Evolutionary conservation across 805 yeast genomes (phyloP).

Genomic region (Isabelozyma rhagii): DNA sequence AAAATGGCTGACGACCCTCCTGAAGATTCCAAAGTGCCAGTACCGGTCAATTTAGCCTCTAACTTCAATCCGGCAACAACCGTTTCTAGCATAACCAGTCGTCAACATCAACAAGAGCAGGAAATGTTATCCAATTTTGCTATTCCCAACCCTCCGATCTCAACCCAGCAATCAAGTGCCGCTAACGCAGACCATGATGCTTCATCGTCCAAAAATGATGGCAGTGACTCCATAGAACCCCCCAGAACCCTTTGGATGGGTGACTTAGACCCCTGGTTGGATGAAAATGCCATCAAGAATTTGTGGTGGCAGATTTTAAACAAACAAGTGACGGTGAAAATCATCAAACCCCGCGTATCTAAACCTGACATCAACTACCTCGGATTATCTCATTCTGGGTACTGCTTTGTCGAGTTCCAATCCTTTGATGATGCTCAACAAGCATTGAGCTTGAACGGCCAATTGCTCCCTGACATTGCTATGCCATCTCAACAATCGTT

Average conservation of each 20-base stretch:
- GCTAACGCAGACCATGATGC: slow-evolving; percentile 19
- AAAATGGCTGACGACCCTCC: not conserved
- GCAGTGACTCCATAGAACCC: slow-evolving; percentile 19
- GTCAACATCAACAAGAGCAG: slow-evolving; percentile 43
- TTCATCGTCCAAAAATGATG: not conserved
- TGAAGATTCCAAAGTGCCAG: not conserved
- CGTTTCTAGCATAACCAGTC: slow-evolving; percentile 31
- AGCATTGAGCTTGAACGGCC: slow-evolving; percentile 66
- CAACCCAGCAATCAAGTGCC: slow-evolving; percentile 33
- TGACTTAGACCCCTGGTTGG: slow-evolving; percentile 77
- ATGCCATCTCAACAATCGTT: slow-evolving; percentile 41
- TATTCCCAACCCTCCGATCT: slow-evolving; percentile 41
- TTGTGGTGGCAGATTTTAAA: slow-evolving; percentile 59
- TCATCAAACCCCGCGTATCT: slow-evolving; percentile 48
- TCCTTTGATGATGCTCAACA: slow-evolving; percentile 65
- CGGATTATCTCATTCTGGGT: slow-evolving; percentile 48
- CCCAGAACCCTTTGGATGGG: slow-evolving; percentile 90
- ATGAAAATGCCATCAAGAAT: slow-evolving; percentile 52
- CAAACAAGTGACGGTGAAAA: slow-evolving; percentile 60
- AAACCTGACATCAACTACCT: slow-evolving; percentile 19
- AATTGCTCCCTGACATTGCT: slow-evolving; percentile 56
- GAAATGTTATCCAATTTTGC: slow-evolving; percentile 36
- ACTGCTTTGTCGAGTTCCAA: slow-evolving; percentile 76
- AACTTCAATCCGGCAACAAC: slow-evolving; percentile 9
- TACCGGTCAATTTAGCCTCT: not conserved